Base-by-base conservation (phyloP, 768 basidiomycete species). In the Leccinum boreale region DNA sequence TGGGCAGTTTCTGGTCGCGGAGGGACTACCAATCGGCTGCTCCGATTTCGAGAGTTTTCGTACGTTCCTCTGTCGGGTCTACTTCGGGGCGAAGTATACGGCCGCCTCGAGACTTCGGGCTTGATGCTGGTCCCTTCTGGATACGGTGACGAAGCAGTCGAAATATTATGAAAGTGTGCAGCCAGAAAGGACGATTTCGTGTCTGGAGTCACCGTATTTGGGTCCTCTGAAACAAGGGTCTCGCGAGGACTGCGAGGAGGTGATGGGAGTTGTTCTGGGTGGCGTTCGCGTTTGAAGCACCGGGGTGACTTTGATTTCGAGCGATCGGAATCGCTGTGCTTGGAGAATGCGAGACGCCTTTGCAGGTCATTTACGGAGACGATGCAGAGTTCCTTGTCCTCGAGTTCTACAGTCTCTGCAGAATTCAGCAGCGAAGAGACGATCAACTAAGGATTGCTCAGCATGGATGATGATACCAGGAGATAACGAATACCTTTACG, bases 331-430 rank as follows among this genome's bases (percentile, higher is more conserved):
- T 86, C 84, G 47, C 75, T 77, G 70, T 82, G 87, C 70, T 82
- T 85, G 28, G 82, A 77, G 50, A 82, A 67, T 23, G 88, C 89
- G 51, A 84, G 75, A 60, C 81, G 80, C 23, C 90, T 82, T 68
- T 91, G 86, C 12, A 81, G 71, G 49, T 85, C 85, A 70, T 85
- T 90, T 1, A 86, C 88, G 15, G 85, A 81, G n/a, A 87, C 82
- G 49, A 89, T 74, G 12, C 77, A 70, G 35, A 92, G 72, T 67
- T 90, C 88, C 62, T 80, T 78, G 57, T 89, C 87, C 44, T 80
- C 81, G 15, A 92, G 81, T 57, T 90, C 89, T 50, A 90, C 71
- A 0, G 84, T 79, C 65, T 90, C 87, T 11, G 84, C 71, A 44
- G 67, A 85, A 24, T 82, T 85, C 8, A 69, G 55, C 33, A 63